phyloP scores from a whole-genome alignment of 805 yeast species.

The Hemisphaericaspora nanyangensis region DNA sequence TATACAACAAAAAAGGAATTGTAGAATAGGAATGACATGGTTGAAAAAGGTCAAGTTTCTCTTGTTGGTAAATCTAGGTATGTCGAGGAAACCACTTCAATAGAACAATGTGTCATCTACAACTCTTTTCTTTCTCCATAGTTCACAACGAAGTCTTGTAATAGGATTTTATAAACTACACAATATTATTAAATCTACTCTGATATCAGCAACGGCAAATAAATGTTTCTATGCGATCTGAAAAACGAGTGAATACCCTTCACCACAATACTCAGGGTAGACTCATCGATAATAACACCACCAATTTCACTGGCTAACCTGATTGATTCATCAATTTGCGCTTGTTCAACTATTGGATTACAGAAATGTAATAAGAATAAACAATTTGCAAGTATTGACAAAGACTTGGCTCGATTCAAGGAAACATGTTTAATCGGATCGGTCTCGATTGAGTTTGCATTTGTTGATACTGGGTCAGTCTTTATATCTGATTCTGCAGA shows the following conservation, averaged over 20 bases:
- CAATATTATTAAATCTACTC: slow-evolving; percentile 1
- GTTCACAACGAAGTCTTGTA: too few relatives aligned
- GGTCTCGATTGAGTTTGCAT: too few relatives aligned
- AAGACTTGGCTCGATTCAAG: background rate
- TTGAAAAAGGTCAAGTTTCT: too few relatives aligned
- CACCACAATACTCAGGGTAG: slow-evolving; percentile 1
- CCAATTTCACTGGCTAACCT: background rate
- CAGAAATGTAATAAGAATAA: slow-evolving; percentile 5
- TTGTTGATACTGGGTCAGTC: too few relatives aligned
- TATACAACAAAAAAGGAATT: too few relatives aligned
- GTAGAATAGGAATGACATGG: too few relatives aligned
- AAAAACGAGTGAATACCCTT: slow-evolving; percentile 25
- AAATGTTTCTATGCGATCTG: slow-evolving; percentile 21
- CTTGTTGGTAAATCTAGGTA: too few relatives aligned
- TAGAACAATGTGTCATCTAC: too few relatives aligned
- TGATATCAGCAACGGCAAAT: slow-evolving; percentile 20
- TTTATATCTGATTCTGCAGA: too few relatives aligned
- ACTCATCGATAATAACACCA: slow-evolving; percentile 4
- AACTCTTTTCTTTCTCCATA: too few relatives aligned
- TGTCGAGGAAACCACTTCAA: too few relatives aligned
- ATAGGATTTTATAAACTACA: background rate
- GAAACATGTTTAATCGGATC: too few relatives aligned
- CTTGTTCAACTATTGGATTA: background rate
- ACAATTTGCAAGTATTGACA: slow-evolving; percentile 3
- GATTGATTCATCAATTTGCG: background rate